Conservation (phyloP, 306 rosid species). For the Lupinus albus region DNA sequence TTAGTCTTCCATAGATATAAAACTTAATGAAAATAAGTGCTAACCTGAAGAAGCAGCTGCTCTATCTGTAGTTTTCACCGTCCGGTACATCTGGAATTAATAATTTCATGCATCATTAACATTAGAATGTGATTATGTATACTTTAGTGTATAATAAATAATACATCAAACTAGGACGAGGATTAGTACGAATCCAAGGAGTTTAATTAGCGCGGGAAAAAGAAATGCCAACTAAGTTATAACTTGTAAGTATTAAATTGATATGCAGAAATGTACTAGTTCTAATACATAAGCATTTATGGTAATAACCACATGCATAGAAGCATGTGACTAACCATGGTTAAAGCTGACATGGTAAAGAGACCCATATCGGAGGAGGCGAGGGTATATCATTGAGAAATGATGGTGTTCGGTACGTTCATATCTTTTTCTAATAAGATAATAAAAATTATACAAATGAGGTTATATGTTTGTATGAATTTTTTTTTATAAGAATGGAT, state of each 20-base stretch:
- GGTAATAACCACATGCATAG: constrained; percentile 48
- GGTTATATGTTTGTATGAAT: too few species aligned
- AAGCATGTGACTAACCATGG: constrained; percentile 67
- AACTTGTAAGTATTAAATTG: constrained; percentile 43
- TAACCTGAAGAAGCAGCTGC: constrained; percentile 90
- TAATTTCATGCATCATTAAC: not conserved
- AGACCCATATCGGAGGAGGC: constrained; percentile 51
- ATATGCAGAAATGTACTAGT: constrained; percentile 49
- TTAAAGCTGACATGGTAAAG: constrained; percentile 54
- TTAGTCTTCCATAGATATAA: not conserved
- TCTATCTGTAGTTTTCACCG: constrained; percentile 91
- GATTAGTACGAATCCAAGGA: constrained; percentile 24
- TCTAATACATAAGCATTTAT: constrained; percentile 55
- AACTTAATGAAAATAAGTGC: not conserved
- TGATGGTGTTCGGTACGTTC: constrained; percentile 74
- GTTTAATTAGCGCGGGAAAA: not conserved
- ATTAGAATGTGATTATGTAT: not conserved
- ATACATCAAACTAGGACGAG: constrained; percentile 6
- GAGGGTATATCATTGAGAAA: constrained; percentile 70
- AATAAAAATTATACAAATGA: too few species aligned
- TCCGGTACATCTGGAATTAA: constrained; percentile 84
- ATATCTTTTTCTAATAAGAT: not conserved
- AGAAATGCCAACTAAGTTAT: constrained; percentile 16
- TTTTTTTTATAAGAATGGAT: too few species aligned
- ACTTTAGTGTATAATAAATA: not conserved